Conservation (phyloP, 2,329 filamentous ascomycete species). For the Exophiala sp. region DNA sequence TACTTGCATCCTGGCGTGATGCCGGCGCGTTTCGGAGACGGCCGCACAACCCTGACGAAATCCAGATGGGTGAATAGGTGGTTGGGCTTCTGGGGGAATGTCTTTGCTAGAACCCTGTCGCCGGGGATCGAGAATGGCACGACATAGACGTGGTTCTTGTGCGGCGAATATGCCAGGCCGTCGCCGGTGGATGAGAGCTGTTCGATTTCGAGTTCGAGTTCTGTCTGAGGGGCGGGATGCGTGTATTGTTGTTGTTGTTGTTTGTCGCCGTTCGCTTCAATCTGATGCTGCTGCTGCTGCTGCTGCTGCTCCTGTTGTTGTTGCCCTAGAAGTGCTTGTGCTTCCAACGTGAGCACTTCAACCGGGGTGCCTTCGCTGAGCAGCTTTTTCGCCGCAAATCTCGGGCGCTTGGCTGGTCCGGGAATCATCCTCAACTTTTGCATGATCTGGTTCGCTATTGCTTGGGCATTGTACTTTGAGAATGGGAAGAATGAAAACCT, state of each 20-base stretch:
- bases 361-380: conserved; percentile 14
- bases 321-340: conserved; percentile 8
- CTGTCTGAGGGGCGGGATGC: conserved; percentile 31
- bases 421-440: conserved; percentile 3
- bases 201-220: conserved; percentile 74
- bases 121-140: conserved; percentile 86
- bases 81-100: conserved; percentile 62
- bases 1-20: conserved; percentile 73
- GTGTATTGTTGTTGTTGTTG: background rate
- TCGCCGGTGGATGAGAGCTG: conserved; percentile 88
- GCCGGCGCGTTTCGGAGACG: conserved; percentile 72
- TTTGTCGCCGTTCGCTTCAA: background rate
- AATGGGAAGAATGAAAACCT: background rate
- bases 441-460: conserved; percentile 9
- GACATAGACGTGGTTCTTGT: conserved; percentile 53
- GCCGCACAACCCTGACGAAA: conserved; percentile 68
- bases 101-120: conserved; percentile 70
- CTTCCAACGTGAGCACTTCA: conserved; percentile 20
- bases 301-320: background rate
- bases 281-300: background rate
- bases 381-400: background rate
- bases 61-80: conserved; percentile 71
- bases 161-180: conserved; percentile 68
- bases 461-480: conserved; percentile 14
- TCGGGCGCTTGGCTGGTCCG: background rate